A percentile compares a stretch with the other conserved stretches of the same genome.
These are phyloP conservation scores for Irpex lacteus DNA, from an alignment of 1,284 basidiomycete species.

Conservation along the genomic window DNA sequence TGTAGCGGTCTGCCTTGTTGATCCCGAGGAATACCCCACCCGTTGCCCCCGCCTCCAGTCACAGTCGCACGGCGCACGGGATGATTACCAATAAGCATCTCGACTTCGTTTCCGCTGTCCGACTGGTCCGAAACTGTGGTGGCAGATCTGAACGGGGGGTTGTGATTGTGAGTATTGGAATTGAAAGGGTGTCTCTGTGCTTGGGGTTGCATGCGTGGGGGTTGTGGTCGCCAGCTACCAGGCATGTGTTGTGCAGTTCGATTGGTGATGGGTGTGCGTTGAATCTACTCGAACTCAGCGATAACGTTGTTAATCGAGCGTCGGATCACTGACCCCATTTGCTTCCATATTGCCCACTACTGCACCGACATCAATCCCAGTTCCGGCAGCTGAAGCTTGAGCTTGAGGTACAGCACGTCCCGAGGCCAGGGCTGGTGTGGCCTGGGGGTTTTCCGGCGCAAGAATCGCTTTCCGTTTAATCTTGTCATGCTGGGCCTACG, in stretches of 20 bases:
- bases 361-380: slow-evolving; percentile 45
- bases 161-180: slow-evolving; percentile 23
- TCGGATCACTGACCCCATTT: slow-evolving; percentile 45
- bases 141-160: slow-evolving; percentile 45
- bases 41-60: background rate
- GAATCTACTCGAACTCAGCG: slow-evolving; percentile 44
- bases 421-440: background rate
- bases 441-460: slow-evolving; percentile 24
- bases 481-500: slow-evolving; percentile 65
- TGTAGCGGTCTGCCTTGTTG: background rate
- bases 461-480: slow-evolving; percentile 77
- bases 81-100: slow-evolving; percentile 48
- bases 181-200: slow-evolving; percentile 43
- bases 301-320: background rate
- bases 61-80: slow-evolving; percentile 15
- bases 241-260: slow-evolving; percentile 34
- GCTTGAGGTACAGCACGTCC: background rate
- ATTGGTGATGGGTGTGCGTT: slow-evolving; percentile 66
- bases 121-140: slow-evolving; percentile 55
- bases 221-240: slow-evolving; percentile 30
- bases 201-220: background rate
- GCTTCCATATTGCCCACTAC: slow-evolving; percentile 71
- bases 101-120: slow-evolving; percentile 66
- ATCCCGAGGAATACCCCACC: background rate
- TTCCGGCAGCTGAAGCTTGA: slow-evolving; percentile 4